Percentiles rank a stretch among this genome's conserved stretches.
Conservation (phyloP, 345 rosid species). For the Psidium friedrichsthalianum region DNA sequence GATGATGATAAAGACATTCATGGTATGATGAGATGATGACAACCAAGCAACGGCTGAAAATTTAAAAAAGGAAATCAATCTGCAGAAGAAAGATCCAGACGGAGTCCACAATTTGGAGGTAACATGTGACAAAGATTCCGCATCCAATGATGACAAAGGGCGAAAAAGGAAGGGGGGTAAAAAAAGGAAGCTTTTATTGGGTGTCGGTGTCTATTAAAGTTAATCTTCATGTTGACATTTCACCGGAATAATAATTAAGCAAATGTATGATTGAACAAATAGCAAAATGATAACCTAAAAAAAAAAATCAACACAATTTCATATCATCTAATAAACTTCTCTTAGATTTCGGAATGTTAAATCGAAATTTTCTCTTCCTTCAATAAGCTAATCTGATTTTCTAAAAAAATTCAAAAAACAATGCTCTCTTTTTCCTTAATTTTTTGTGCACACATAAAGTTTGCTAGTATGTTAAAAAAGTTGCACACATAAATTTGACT, state of each 20-base stretch:
- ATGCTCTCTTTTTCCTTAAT: neutral
- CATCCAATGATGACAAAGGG: neutral
- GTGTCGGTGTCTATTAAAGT: neutral
- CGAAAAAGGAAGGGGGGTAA: neutral
- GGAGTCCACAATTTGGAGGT: neutral
- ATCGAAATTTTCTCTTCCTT: neutral
- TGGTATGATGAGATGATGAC: neutral
- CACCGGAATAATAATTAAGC: neutral
- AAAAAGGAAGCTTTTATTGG: neutral
- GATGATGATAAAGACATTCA: neutral
- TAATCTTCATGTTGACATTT: neutral
- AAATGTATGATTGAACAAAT: neutral
- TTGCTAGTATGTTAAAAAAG: neutral
- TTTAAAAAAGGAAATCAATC: neutral
- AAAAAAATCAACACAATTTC: neutral
- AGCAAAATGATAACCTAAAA: neutral
- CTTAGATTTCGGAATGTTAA: neutral
- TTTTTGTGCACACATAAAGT: neutral
- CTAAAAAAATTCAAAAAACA: neutral
- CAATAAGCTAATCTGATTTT: neutral
- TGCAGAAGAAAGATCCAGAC: neutral
- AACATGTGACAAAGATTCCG: neutral
- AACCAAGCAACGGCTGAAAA: neutral
- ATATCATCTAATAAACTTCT: neutral
- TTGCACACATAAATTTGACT: neutral